Base-by-base conservation (phyloP, 148 eudicot species). In the Cornus florida region DNA sequence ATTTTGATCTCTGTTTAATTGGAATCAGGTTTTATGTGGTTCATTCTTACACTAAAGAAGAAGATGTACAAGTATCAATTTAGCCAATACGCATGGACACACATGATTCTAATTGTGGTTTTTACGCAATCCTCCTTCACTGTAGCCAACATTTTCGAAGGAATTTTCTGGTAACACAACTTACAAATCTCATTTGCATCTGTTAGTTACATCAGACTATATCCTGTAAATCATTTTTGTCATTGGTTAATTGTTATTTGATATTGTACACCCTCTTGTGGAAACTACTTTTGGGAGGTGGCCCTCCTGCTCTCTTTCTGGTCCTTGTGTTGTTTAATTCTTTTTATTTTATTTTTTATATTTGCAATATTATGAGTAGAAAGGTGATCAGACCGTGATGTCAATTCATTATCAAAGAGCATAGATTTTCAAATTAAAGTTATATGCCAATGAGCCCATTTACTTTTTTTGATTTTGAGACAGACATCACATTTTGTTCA, bases 31-130 rank as follows among this genome's bases (percentile, higher is more conserved):
- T 92, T 94, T 70, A 79, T 94, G 89, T 92, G 97, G 98, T 94
- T 94, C 87, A 94, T 92, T 80, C 94, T 94, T 56, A 77, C 97
- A 64, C 89, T 94, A 38, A 94, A 92, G 90, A 92, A 92, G 90
- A 92, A 90, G 90, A 84, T 91, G 92, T 94, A 94, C 91, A 94
- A 94, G 94, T 94, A 94, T 88, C 98, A 94, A 77, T 92, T 94
- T 83, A 88, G 98, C 80, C 98, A 95, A 78, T 95, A 85, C 84
- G 98, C 98, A 69, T 95, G 98, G 98, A 95, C 94, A 17, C 98
- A 95, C 83, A 95, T 95, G 98, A 95, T 95, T 82, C 90, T 95
- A 28, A 93, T 91, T 76, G 96, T 95, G 79, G 98, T 95, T 75
- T 95, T 95, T 82, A 86, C 96, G 14, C 97, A 95, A 75, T 95